phyloP scores from a whole-genome alignment of 1,284 basidiomycete species.

The Chalciporus sp. region DNA sequence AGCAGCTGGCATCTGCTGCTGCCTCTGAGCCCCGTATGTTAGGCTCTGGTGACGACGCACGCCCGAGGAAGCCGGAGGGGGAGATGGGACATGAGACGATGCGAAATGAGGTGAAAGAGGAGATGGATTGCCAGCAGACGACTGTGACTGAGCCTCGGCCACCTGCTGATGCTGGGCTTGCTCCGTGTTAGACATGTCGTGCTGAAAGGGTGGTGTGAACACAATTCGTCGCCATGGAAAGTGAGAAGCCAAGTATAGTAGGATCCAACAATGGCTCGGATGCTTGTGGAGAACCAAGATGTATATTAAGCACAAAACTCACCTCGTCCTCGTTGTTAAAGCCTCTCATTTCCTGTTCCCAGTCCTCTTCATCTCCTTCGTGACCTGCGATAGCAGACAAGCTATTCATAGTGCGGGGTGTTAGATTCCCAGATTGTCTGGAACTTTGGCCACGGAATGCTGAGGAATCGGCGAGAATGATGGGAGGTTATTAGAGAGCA shows the following conservation, averaged over 20 bases:
- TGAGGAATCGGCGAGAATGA: constrained; percentile 29
- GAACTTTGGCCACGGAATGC: constrained; percentile 51
- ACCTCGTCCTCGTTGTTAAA: constrained; percentile 66
- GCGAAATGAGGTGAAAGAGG: constrained; percentile 65
- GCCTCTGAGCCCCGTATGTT: constrained; percentile 62
- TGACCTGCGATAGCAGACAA: constrained; percentile 80
- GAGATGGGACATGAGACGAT: constrained; percentile 58
- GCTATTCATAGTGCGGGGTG: constrained; percentile 77
- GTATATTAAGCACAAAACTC: constrained; percentile 17
- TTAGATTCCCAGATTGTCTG: constrained; percentile 59
- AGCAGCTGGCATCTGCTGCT: constrained; percentile 47
- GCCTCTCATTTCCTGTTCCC: constrained; percentile 70
- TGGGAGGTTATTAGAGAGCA: constrained; percentile 14
- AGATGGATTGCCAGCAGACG: constrained; percentile 45
- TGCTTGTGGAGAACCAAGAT: not conserved
- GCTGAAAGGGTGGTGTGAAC: constrained; percentile 23
- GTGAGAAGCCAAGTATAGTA: constrained; percentile 1
- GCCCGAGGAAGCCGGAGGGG: constrained; percentile 64
- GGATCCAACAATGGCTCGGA: not conserved
- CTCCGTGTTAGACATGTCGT: constrained; percentile 36
- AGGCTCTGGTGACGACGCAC: constrained; percentile 79
- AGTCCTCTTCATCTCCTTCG: constrained; percentile 82
- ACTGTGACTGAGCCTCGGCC: constrained; percentile 48
- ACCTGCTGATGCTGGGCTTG: constrained; percentile 51
- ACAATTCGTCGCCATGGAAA: not conserved